phyloP scores from a whole-genome alignment of 2,329 filamentous ascomycete genomes.

The Parastagonospora avenae region DNA sequence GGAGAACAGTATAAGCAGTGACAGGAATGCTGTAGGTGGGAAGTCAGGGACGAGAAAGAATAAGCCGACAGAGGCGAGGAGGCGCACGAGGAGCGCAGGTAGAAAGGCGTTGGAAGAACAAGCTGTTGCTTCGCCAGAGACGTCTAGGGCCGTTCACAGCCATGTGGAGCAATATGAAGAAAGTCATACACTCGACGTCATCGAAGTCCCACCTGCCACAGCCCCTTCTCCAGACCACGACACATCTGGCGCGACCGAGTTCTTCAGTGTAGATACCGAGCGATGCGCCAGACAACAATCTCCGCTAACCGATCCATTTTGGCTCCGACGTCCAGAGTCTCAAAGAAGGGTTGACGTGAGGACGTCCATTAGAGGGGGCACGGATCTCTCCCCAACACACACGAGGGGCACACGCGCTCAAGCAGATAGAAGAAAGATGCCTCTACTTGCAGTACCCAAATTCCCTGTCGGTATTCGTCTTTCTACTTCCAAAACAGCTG shows the following conservation, averaged over 20 bases:
- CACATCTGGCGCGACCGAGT: conserved; percentile 14
- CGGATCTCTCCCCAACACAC: conserved; percentile 27
- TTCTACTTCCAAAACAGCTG: conserved; percentile 1
- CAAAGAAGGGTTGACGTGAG: conserved; percentile 6
- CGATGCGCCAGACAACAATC: conserved; percentile 13
- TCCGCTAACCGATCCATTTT: conserved; percentile 22
- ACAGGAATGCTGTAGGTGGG: neutral
- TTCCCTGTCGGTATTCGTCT: conserved; percentile 8
- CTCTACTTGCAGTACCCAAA: conserved; percentile 24
- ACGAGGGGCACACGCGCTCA: conserved; percentile 12
- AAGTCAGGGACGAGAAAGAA: neutral
- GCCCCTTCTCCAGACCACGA: conserved; percentile 16
- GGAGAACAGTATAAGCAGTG: neutral
- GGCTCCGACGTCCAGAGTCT: conserved; percentile 28
- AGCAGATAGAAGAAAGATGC: conserved; percentile 3
- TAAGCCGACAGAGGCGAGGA: neutral
- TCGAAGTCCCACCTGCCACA: conserved; percentile 23
- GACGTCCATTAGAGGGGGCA: conserved; percentile 8
- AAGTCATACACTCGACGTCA: conserved; percentile 12
- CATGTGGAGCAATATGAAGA: conserved; percentile 5
- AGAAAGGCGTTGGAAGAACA: neutral
- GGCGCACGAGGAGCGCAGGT: neutral
- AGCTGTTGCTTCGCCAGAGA: conserved; percentile 17
- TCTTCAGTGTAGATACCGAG: conserved; percentile 22
- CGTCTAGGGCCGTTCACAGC: conserved; percentile 17